Evolutionary conservation across 2,329 filamentous ascomycete species (phyloP).

Genomic region (Colletotrichum nymphaeae): DNA sequence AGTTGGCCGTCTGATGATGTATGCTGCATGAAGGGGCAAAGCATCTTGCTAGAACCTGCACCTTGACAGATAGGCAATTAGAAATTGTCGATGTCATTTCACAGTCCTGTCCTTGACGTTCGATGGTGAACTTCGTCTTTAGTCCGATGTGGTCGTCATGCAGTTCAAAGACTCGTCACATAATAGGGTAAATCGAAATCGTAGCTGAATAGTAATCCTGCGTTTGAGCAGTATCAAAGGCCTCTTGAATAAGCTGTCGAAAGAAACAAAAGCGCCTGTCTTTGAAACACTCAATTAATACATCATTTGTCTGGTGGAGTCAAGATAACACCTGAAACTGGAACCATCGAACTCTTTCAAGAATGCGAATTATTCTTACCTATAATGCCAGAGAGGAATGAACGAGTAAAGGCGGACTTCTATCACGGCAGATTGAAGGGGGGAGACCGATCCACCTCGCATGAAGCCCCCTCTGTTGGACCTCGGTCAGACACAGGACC

Average conservation of each 20-base stretch:
- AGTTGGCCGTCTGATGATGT: too few relatives aligned
- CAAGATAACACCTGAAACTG: neutral
- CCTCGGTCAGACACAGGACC: neutral
- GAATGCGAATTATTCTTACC: neutral
- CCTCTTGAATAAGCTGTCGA: neutral
- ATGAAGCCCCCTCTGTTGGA: neutral
- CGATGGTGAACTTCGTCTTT: too few relatives aligned
- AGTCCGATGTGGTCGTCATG: too few relatives aligned
- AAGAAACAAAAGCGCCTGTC: neutral
- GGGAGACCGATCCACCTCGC: neutral
- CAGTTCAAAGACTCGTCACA: too few relatives aligned
- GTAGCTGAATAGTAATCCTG: neutral
- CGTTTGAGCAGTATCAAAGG: neutral
- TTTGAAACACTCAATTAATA: neutral
- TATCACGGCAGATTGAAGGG: neutral
- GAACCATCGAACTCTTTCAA: neutral
- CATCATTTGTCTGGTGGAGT: neutral
- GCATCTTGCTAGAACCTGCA: too few relatives aligned
- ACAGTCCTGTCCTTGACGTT: too few relatives aligned
- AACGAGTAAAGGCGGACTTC: neutral
- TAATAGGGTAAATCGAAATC: neutral
- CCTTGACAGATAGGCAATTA: too few relatives aligned
- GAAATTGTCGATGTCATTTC: too few relatives aligned
- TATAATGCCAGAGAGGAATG: neutral
- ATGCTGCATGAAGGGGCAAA: too few relatives aligned